A percentile compares a stretch with the other conserved stretches of the same genome.
Evolutionary conservation across 768 basidiomycete species (phyloP).

Genomic region (Collybia mongolica): DNA sequence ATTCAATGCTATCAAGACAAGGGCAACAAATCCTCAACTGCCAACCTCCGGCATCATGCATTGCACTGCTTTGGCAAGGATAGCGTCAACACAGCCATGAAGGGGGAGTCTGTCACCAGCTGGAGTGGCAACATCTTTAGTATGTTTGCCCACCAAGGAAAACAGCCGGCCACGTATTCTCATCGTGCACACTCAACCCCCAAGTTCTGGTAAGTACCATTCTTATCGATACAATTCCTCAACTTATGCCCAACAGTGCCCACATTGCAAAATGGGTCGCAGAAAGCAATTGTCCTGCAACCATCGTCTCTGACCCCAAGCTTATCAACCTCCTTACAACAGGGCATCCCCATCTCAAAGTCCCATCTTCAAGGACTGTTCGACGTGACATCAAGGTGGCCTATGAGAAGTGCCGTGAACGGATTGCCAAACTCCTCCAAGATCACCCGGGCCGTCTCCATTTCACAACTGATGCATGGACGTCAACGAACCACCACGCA

Average conservation of each 20-base stretch:
- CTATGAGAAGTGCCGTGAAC: slow-evolving; percentile 1
- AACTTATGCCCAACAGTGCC: not conserved
- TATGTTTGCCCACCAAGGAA: not conserved
- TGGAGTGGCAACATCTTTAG: not conserved
- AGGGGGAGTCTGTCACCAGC: not conserved
- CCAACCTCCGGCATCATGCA: not conserved
- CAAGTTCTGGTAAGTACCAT: not conserved
- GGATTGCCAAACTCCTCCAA: slow-evolving; percentile 13
- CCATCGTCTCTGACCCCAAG: not conserved
- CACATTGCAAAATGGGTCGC: not conserved
- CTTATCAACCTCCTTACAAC: not conserved
- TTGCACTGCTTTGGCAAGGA: not conserved
- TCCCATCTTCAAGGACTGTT: too few relatives aligned
- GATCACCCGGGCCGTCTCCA: slow-evolving; percentile 17
- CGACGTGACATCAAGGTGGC: slow-evolving; percentile 17
- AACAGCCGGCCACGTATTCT: not conserved
- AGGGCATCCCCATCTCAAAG: too few relatives aligned
- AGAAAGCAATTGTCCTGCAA: not conserved
- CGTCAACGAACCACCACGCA: slow-evolving; percentile 28
- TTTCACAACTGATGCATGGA: slow-evolving; percentile 33
- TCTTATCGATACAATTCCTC: not conserved
- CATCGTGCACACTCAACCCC: not conserved
- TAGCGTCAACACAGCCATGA: not conserved
- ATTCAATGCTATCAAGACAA: not conserved
- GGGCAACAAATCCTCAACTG: not conserved